These are phyloP conservation scores for Phialemoniopsis sp. DNA, from an alignment of 2,329 filamentous ascomycete genomes.

Conservation along the genomic window DNA sequence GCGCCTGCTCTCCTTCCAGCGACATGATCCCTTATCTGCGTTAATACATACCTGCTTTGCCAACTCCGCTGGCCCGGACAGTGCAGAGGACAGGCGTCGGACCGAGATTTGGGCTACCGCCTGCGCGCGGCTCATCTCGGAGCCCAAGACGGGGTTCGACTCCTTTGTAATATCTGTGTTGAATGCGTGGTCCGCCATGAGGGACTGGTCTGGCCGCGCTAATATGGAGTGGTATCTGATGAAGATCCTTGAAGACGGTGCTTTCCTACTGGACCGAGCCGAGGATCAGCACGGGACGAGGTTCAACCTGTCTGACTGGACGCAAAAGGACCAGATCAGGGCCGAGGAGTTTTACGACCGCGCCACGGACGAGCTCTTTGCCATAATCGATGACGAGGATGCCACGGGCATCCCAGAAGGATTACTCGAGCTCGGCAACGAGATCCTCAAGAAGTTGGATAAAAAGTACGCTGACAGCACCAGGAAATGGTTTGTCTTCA, in stretches of 20 bases:
- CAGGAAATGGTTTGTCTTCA: constrained; percentile 78
- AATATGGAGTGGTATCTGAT: constrained; percentile 94
- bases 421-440: constrained; percentile 78
- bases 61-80: constrained; percentile 77
- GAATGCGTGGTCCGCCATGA: constrained; percentile 81
- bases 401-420: constrained; percentile 82
- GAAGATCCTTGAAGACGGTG: constrained; percentile 89
- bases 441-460: constrained; percentile 75
- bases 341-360: constrained; percentile 86
- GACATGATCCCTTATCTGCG: constrained; percentile 79
- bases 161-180: constrained; percentile 80
- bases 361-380: constrained; percentile 77
- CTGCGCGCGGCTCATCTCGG: constrained; percentile 76
- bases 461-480: constrained; percentile 69
- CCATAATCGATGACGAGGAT: constrained; percentile 80
- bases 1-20: constrained; percentile 80
- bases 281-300: constrained; percentile 72
- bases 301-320: constrained; percentile 68
- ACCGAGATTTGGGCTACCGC: constrained; percentile 86
- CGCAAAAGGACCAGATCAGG: constrained; percentile 74
- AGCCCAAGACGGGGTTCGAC: constrained; percentile 72
- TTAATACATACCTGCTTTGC: constrained; percentile 88
- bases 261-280: constrained; percentile 82
- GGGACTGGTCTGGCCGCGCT: constrained; percentile 83
- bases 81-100: constrained; percentile 73